These are phyloP conservation scores for Phytopythium ostracodes DNA, from an alignment of 352 stramenopile species.

Conservation along the genomic window DNA sequence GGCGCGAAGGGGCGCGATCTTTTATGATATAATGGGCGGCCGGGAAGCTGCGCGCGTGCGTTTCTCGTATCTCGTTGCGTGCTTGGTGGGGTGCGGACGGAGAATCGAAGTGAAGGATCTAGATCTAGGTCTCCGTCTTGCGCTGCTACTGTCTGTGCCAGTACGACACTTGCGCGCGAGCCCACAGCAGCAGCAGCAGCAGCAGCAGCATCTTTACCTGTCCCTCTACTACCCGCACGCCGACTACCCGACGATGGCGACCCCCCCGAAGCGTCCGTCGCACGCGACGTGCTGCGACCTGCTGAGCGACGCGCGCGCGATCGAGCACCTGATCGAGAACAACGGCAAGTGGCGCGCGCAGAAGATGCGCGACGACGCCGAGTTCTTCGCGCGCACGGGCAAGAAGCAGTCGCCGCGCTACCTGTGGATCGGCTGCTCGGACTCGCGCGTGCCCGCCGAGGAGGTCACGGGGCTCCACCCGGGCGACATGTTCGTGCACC, in stretches of 20 bases:
- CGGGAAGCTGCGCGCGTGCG: neutral
- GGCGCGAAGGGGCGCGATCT: constrained; percentile 6
- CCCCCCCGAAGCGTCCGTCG: neutral
- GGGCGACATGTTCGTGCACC: constrained; percentile 89
- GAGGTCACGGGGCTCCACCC: constrained; percentile 83
- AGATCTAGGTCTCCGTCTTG: neutral
- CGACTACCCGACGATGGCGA: neutral
- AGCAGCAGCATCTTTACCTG: too few relatives aligned
- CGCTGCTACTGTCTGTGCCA: neutral
- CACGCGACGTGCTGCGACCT: constrained; percentile 8
- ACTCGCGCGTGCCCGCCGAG: constrained; percentile 84
- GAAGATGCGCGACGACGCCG: constrained; percentile 32
- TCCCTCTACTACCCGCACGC: neutral
- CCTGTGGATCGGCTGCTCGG: constrained; percentile 89
- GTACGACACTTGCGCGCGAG: neutral
- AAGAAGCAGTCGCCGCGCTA: constrained; percentile 59
- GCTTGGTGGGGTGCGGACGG: too few relatives aligned
- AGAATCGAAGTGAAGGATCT: neutral
- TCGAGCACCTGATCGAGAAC: constrained; percentile 50
- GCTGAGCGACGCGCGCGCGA: constrained; percentile 25
- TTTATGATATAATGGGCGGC: neutral
- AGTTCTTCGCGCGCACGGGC: constrained; percentile 44
- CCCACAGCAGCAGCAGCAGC: neutral
- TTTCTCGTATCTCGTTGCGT: neutral
- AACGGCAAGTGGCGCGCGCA: constrained; percentile 47